Base-by-base conservation (phyloP, 2,329 filamentous ascomycete genomes). In the Calonectria pauciramosa region DNA sequence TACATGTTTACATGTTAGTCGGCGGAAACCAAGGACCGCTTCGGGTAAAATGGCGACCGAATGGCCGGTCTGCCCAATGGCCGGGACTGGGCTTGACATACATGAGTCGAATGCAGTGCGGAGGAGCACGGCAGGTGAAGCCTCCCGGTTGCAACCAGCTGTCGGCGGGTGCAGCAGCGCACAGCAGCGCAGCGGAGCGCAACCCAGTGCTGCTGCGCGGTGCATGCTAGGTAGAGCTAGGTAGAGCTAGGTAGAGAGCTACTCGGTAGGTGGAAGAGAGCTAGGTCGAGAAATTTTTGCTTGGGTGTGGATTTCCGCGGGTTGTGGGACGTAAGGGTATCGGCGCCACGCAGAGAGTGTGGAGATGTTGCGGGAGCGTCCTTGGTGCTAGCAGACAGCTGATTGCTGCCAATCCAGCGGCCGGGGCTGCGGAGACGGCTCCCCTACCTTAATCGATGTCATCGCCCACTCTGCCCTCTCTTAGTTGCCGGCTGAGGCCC, bases 361-460 rank as follows among this genome's bases (percentile, higher is more conserved):
- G 56, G 56, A 63, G 56, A 63, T 63, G 56, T 63, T 63, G 56
- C 56, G 56, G 56, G 56, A 63, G 56, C 36, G 56, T 41, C 56
- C 56, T 63, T 63, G 44, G 44, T 47, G 56, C 38, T 63, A 63
- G 56, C 56, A 28, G 44, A 41, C 34, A 63, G 56, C n/a, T 63
- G 36, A 63, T 63, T 38, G 44, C 56, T 63, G 56, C 56, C 56
- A 63, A 63, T 41, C 56, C 52, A 32, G 30, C 52, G 56, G 56
- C 56, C 34, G 56, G 56, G 23, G 56, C 56, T 63, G 56, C 34
- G 56, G 56, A 63, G 56, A 28, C 34, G 56, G 44, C 56, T 63
- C 56, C 52, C 56, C 56, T 63, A 63, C 56, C 56, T 63, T 63
- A 63, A 63, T 63, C 56, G 56, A 63, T 63, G 56, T 63, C 56